Conservation (phyloP, 2,329 filamentous ascomycete genomes). For the Fusarium sp. region DNA sequence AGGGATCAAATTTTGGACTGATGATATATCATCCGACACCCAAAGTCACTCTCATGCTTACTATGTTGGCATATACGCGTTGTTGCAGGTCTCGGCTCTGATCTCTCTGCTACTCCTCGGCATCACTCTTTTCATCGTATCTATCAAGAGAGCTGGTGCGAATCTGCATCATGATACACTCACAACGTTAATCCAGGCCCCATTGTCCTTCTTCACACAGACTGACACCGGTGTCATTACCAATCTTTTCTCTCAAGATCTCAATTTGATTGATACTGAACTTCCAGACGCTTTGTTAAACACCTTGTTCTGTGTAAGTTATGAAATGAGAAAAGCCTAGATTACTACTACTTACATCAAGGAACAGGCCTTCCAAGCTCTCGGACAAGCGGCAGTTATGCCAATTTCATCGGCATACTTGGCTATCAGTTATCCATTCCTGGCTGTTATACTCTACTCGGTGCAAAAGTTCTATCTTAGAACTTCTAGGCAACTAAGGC, state of each 20-base stretch:
- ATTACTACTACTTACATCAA: background rate
- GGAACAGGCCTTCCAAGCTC: background rate
- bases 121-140: conserved; percentile 29
- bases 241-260: conserved; percentile 56
- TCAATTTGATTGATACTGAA: conserved; percentile 51
- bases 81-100: conserved; percentile 29
- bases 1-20: conserved; percentile 53
- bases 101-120: conserved; percentile 31
- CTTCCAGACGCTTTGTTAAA: conserved; percentile 45
- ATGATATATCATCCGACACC: conserved; percentile 35
- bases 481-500: conserved; percentile 66
- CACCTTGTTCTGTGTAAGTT: background rate
- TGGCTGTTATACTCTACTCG: conserved; percentile 55
- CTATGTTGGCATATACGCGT: conserved; percentile 45
- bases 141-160: conserved; percentile 42
- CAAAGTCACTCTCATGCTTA: conserved; percentile 23
- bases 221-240: conserved; percentile 53
- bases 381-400: conserved; percentile 52
- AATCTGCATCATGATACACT: conserved; percentile 47
- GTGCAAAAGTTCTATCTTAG: conserved; percentile 67
- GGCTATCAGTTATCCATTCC: conserved; percentile 58
- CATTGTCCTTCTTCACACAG: conserved; percentile 51
- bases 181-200: conserved; percentile 46
- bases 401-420: conserved; percentile 53
- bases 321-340: rapidly evolving